phyloP scores from a whole-genome alignment of 768 basidiomycete species.

The Mrakia gelida region DNA sequence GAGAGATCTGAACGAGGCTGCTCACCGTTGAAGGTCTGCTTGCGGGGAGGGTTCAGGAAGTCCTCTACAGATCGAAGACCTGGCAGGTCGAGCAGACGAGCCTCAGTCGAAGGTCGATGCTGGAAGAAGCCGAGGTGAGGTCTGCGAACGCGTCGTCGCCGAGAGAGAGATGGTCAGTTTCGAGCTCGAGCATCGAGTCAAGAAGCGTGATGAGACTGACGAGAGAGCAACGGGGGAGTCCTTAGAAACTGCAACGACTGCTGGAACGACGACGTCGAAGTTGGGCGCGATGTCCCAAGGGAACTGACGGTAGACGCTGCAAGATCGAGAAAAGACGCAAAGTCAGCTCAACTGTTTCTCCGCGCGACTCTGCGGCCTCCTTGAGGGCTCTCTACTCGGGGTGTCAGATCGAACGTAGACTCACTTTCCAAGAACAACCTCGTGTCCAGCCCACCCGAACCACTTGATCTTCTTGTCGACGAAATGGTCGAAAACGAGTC shows the following conservation, averaged over 20 bases:
- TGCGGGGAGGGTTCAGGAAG: not conserved
- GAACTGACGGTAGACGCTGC: constrained; percentile 13
- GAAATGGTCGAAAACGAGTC: constrained; percentile 27
- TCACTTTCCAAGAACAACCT: constrained; percentile 30
- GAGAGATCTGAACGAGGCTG: not conserved
- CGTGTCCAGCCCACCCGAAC: constrained; percentile 32
- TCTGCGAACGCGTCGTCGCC: not conserved
- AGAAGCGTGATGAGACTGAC: not conserved
- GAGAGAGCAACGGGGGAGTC: constrained; percentile 1
- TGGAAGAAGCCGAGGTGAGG: constrained; percentile 19
- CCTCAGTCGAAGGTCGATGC: not conserved
- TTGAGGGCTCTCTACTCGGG: too few relatives aligned
- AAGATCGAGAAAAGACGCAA: not conserved
- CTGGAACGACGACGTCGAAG: constrained; percentile 22
- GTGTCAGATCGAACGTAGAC: not conserved
- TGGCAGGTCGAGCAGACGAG: not conserved
- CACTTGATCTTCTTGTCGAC: constrained; percentile 22
- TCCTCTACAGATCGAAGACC: not conserved
- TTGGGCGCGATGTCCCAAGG: constrained; percentile 20
- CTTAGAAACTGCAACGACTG: not conserved
- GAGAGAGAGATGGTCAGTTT: not conserved
- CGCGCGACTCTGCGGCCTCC: too few relatives aligned
- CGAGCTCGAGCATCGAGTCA: too few relatives aligned
- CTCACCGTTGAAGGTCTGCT: constrained; percentile 1
- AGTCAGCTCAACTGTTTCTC: not conserved